phyloP scores from a whole-genome alignment of 768 basidiomycete genomes.

The Kwoniella sp. region DNA sequence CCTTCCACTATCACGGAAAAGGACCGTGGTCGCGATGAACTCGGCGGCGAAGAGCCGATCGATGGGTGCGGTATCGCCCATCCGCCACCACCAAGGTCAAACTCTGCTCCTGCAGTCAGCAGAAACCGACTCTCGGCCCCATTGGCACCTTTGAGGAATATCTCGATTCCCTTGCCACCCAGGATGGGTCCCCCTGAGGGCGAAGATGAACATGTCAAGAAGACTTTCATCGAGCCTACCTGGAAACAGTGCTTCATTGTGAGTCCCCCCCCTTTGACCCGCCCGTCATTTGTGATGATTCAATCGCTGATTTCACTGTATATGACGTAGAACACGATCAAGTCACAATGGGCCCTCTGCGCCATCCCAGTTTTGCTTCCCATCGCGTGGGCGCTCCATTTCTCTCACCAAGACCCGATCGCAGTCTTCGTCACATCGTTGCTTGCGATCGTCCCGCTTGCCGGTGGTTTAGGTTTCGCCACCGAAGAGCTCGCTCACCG shows the following conservation, averaged over 20 bases:
- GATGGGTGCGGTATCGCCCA: constrained; percentile 1
- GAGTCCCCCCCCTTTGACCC: too few relatives aligned
- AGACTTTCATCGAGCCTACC: constrained; percentile 22
- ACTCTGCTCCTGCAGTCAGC: constrained; percentile 8
- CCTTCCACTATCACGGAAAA: neutral
- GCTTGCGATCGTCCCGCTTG: constrained; percentile 61
- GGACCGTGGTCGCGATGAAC: neutral
- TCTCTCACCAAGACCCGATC: constrained; percentile 51
- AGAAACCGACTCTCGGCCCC: constrained; percentile 5
- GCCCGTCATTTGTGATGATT: too few relatives aligned
- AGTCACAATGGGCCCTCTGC: constrained; percentile 27
- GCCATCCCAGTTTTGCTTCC: constrained; percentile 59
- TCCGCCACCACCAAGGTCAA: constrained; percentile 13
- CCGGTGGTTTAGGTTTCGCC: constrained; percentile 41
- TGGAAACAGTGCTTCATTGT: constrained; percentile 32
- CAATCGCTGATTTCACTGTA: neutral
- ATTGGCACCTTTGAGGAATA: constrained; percentile 17
- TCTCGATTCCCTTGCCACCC: constrained; percentile 21
- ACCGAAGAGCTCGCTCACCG: constrained; percentile 62
- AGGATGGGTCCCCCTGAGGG: constrained; percentile 21
- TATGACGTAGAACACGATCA: constrained; percentile 36
- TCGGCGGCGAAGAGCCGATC: constrained; percentile 7
- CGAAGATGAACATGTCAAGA: constrained; percentile 13
- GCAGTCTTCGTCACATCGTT: constrained; percentile 61
- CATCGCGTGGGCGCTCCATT: constrained; percentile 61